phyloP scores from a whole-genome alignment of 2,329 filamentous ascomycete genomes.

The Scedosporium dehoogii region DNA sequence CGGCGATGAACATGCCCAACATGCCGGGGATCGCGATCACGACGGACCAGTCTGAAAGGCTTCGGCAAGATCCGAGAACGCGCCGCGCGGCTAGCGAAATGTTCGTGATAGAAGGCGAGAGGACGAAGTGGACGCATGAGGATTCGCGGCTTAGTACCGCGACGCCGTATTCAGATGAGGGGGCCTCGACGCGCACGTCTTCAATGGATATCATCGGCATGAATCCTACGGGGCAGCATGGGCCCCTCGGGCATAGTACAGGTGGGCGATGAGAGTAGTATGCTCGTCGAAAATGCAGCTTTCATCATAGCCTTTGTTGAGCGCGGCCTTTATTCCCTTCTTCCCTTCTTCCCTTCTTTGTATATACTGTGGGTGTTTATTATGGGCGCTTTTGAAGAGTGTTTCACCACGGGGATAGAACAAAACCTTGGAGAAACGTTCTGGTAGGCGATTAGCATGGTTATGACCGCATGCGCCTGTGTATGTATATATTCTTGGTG shows the following conservation, averaged over 20 bases:
- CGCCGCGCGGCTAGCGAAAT: constrained; percentile 23
- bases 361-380: not conserved
- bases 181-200: constrained; percentile 16
- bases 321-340: not conserved
- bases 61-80: constrained; percentile 1
- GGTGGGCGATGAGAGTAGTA: not conserved
- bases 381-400: not conserved
- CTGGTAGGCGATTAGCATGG: not conserved
- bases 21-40: not conserved
- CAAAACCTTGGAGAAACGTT: not conserved
- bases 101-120: constrained; percentile 24
- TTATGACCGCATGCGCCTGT: not conserved
- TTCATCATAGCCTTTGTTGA: not conserved
- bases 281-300: not conserved
- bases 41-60: not conserved
- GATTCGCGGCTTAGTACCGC: not conserved
- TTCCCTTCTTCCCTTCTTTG: not conserved
- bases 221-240: constrained; percentile 14
- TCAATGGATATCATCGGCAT: constrained; percentile 13
- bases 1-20: not conserved
- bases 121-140: constrained; percentile 1
- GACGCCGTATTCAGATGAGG: constrained; percentile 11
- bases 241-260: constrained; percentile 9
- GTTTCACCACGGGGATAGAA: not conserved
- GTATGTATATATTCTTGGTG: too few relatives aligned